These are phyloP conservation scores for Scenedesmus sp. DNA, from an alignment of 163 green algal species.

Conservation along the genomic window DNA sequence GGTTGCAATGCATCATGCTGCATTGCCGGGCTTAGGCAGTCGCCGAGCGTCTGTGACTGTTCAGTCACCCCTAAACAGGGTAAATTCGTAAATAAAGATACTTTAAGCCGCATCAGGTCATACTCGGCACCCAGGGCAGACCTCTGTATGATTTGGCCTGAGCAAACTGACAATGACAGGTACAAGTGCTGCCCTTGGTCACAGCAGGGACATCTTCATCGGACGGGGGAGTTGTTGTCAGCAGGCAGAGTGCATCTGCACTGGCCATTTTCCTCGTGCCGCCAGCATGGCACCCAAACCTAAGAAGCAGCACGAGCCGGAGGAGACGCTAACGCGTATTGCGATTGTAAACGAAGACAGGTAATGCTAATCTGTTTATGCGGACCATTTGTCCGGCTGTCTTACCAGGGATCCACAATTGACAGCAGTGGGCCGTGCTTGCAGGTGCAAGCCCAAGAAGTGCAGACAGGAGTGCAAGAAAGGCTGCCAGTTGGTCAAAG, in stretches of 20 bases:
- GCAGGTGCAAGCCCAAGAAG: slow-evolving; percentile 98
- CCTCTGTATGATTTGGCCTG: neutral
- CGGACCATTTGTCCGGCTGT: neutral
- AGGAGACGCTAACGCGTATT: slow-evolving; percentile 96
- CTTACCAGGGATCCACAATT: neutral
- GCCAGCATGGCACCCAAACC: slow-evolving; percentile 78
- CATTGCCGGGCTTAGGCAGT: too few relatives aligned
- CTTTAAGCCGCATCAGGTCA: neutral
- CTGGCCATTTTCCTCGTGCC: neutral
- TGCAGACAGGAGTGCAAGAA: slow-evolving; percentile 99
- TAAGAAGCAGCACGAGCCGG: slow-evolving; percentile 80
- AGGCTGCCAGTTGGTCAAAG: slow-evolving; percentile 98
- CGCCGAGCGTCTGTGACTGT: too few relatives aligned
- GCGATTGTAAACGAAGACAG: slow-evolving; percentile 96
- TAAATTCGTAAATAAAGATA: too few relatives aligned
- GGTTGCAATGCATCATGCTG: too few relatives aligned
- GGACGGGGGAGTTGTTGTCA: neutral
- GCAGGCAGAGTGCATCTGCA: slow-evolving; percentile 8
- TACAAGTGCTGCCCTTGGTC: slow-evolving; percentile 1
- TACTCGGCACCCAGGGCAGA: neutral
- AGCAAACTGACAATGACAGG: slow-evolving; percentile 15
- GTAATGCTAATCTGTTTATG: slow-evolving; percentile 57
- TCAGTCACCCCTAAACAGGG: too few relatives aligned
- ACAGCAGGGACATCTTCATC: neutral
- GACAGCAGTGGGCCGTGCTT: neutral